Evolutionary conservation across 345 rosid genomes (phyloP).

Genomic region (Citrus unshiu): DNA sequence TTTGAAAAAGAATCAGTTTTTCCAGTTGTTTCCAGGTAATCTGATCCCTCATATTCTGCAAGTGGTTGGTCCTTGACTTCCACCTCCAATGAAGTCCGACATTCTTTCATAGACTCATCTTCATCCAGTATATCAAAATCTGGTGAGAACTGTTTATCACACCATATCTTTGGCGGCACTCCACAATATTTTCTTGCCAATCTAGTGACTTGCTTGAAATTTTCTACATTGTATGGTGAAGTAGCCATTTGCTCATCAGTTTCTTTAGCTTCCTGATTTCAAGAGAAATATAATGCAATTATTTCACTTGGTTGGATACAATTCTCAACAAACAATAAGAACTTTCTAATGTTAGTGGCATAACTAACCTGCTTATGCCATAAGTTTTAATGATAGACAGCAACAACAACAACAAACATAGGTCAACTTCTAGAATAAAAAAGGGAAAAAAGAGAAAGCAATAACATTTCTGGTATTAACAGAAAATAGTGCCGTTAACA

Average conservation of each 20-base stretch:
- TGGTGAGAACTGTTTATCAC: conserved; percentile 7
- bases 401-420: not conserved
- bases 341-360: not conserved
- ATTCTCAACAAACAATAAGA: not conserved
- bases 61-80: conserved; percentile 2
- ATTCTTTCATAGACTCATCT: conserved; percentile 24
- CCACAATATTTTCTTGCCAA: not conserved
- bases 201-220: conserved; percentile 3
- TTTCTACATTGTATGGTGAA: conserved; percentile 25
- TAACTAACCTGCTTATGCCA: not conserved
- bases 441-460: too few relatives aligned
- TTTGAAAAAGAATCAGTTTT: conserved; percentile 10
- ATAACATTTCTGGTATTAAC: too few relatives aligned
- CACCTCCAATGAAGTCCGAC: conserved; percentile 16
- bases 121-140: conserved; percentile 26
- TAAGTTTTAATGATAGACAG: not conserved
- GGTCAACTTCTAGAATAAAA: not conserved
- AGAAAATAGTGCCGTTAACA: too few relatives aligned
- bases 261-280: conserved; percentile 51
- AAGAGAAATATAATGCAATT: not conserved
- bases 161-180: conserved; percentile 3
- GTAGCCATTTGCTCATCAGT: conserved; percentile 21
- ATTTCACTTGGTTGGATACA: not conserved
- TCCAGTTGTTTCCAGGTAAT: not conserved
- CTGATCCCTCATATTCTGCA: conserved; percentile 11